Conservation (phyloP, 805 yeast species). For the Candida railenensis region DNA sequence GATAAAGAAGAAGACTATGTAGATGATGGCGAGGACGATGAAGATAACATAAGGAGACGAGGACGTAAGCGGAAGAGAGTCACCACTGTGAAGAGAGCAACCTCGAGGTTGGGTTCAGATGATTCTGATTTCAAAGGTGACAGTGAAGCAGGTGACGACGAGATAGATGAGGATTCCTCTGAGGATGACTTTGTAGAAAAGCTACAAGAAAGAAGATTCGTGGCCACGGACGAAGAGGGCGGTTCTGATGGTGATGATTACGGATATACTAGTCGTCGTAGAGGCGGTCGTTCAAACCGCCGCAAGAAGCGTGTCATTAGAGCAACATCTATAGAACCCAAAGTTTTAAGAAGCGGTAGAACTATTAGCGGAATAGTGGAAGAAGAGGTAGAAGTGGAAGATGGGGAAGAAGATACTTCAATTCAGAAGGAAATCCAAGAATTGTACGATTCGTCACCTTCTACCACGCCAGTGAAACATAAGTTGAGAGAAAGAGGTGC, state of each 20-base stretch:
- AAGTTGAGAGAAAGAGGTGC: constrained; percentile 52
- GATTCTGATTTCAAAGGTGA: constrained; percentile 21
- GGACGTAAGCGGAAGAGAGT: constrained; percentile 12
- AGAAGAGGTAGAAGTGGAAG: constrained; percentile 13
- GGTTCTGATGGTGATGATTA: constrained; percentile 18
- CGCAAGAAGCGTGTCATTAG: constrained; percentile 17
- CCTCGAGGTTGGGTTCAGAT: constrained; percentile 15
- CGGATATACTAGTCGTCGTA: constrained; percentile 16
- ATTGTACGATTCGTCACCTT: constrained; percentile 60
- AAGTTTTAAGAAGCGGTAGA: constrained; percentile 12
- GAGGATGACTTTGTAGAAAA: constrained; percentile 28
- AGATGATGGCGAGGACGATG: constrained; percentile 21
- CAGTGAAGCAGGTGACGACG: constrained; percentile 10
- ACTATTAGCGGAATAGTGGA: constrained; percentile 15
- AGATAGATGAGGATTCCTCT: constrained; percentile 3
- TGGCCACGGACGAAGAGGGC: constrained; percentile 40
- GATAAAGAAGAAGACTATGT: constrained; percentile 16
- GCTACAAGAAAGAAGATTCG: constrained; percentile 31
- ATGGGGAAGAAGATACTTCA: constrained; percentile 31
- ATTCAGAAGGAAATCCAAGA: constrained; percentile 68
- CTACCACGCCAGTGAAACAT: constrained; percentile 43
- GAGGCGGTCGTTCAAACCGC: constrained; percentile 12
- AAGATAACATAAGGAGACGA: constrained; percentile 15
- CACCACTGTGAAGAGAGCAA: neutral
- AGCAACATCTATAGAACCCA: constrained; percentile 23